A percentile compares a stretch with the other conserved stretches of the same genome.
Evolutionary conservation across 495 filamentous ascomycete species (phyloP).

Genomic region (Collariella sp.): DNA sequence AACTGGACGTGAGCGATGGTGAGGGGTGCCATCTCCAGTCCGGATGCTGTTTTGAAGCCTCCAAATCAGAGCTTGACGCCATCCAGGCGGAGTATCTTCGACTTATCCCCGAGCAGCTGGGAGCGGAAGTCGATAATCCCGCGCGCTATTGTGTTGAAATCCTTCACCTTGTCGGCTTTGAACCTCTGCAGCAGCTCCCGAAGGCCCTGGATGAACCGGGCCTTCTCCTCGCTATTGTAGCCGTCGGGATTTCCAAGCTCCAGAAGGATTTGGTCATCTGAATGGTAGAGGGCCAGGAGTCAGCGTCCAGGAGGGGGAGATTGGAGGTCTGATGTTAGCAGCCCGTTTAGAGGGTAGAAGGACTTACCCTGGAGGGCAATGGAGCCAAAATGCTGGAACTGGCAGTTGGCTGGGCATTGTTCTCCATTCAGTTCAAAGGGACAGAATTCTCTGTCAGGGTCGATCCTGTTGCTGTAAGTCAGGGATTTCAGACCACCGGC

Average conservation of each 20-base stretch:
- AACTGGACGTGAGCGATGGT: not conserved
- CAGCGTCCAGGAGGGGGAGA: conserved; percentile 39
- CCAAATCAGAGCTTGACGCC: conserved; percentile 26
- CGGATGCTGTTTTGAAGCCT: not conserved
- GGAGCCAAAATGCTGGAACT: conserved; percentile 71
- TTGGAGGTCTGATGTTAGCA: conserved; percentile 27
- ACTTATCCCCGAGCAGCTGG: conserved; percentile 43
- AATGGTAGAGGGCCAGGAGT: conserved; percentile 46
- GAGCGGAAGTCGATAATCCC: conserved; percentile 76
- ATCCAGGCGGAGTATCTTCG: conserved; percentile 41
- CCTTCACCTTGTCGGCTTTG: conserved; percentile 62
- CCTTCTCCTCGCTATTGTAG: conserved; percentile 58
- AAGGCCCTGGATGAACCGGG: conserved; percentile 65
- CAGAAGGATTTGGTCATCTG: conserved; percentile 82
- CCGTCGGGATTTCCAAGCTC: conserved; percentile 72
- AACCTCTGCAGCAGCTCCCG: conserved; percentile 67
- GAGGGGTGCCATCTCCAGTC: not conserved
- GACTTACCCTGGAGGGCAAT: conserved; percentile 78
- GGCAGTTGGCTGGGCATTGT: conserved; percentile 67
- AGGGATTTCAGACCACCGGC: conserved; percentile 73
- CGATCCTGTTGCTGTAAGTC: conserved; percentile 85
- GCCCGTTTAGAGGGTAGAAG: conserved; percentile 9
- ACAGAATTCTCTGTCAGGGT: conserved; percentile 64
- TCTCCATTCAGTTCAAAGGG: conserved; percentile 63
- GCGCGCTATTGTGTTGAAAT: conserved; percentile 70